Evolutionary conservation across 257 asterid species (phyloP).

Genomic region (Rehmannia glutinosa): DNA sequence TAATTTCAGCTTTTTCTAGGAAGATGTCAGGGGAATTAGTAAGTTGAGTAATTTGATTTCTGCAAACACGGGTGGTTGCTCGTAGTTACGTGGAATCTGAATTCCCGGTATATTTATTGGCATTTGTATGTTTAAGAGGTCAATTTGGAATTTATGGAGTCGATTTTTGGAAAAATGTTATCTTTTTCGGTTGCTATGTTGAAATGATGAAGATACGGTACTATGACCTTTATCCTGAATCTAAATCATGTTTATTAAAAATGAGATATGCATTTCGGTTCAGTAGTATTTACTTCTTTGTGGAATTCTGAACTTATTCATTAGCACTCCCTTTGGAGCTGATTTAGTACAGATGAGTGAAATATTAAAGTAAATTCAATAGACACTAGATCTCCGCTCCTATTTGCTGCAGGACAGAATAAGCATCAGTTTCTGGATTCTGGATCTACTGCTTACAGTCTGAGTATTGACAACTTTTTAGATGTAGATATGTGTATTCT

Average conservation of each 20-base stretch:
- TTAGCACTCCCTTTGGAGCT: neutral
- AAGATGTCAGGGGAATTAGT: conserved; percentile 7
- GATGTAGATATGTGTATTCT: no score
- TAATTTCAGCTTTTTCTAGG: neutral
- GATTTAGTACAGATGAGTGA: neutral
- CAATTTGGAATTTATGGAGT: conserved; percentile 8
- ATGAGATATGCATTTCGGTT: neutral
- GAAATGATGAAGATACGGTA: neutral
- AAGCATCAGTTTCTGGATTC: neutral
- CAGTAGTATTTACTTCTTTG: neutral
- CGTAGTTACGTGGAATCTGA: conserved; percentile 1
- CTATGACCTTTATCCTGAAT: neutral
- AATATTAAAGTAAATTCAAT: neutral
- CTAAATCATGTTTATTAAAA: neutral
- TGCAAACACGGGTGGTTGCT: neutral
- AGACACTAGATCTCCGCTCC: neutral
- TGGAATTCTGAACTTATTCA: neutral
- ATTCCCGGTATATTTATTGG: neutral
- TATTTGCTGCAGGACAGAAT: neutral
- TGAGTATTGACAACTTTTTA: no score
- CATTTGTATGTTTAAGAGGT: neutral
- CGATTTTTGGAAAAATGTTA: neutral
- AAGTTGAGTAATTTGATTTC: neutral
- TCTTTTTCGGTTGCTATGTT: neutral
- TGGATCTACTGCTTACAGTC: no score